Evolutionary conservation across 73 alveolate species (phyloP), one percentile per base, ranked within the genome.

Genomic region (Paraurostyla sp.): DNA sequence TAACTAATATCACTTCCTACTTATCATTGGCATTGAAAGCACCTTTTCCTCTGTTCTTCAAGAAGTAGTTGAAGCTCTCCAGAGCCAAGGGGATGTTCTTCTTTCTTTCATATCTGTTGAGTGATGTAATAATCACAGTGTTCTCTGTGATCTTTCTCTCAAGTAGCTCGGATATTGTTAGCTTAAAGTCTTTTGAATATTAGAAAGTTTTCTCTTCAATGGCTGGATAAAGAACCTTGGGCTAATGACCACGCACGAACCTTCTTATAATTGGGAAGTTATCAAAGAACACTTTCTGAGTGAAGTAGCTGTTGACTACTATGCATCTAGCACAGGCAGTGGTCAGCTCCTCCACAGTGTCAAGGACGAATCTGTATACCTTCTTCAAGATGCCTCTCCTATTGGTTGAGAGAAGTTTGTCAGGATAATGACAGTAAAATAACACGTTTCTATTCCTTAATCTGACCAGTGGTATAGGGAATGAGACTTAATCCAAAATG

Each of bases 401-500:
- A 27, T 98, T 94, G 9, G 97, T 91, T 85, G 99, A 97, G 32
- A 98, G 95, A 36, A 97, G 96, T 91, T 97, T 96, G 87, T 97
- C 99, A 33, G 99, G 99, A 85, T 93, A 98, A 76, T 97, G 99
- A 80, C 99, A 97, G 90, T 98, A 98, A 91, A 97, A 98, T 57
- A 98, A 80, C 54, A 97, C 96, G 83, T 97, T 97, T 54, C 94
- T 88, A 13, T 76, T 46, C 69, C 86, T 88, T 35, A 97, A 41
- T 76, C 97, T 93, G 33, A 97, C 56, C 36, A 97, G 68, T 41
- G 99, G 99, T 11, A 98, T 92, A 16, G 98, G 97, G 60, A 94
- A 89, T 16, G 99, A 97, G 18, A 98, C 99, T 96, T 98, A 95
- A 90, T 98, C 99, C 52, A 96, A 75, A 73, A 97, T 94, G 54